Conservation (phyloP, 306 rosid species). For the Prunus salicina region DNA sequence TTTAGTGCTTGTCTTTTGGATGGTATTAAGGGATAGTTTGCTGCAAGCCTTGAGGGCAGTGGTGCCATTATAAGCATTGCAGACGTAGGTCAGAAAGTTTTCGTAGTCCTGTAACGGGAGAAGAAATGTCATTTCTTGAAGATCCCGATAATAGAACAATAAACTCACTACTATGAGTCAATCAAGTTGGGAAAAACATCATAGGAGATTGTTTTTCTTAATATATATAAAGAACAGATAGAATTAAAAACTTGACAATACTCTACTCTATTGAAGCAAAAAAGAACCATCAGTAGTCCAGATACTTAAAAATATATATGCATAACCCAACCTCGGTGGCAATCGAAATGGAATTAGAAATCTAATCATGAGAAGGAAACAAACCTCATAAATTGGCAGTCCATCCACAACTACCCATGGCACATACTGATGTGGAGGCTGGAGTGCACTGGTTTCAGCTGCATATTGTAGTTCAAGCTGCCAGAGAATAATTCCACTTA, state of each 20-base stretch:
- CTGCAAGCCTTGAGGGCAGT: conserved; percentile 40
- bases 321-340: background rate
- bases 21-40: conserved; percentile 29
- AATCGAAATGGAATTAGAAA: background rate
- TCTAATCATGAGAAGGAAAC: conserved; percentile 13
- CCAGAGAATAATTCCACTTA: conserved; percentile 17
- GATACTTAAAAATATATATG: background rate
- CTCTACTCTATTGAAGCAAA: background rate
- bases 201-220: background rate
- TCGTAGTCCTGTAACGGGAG: conserved; percentile 64
- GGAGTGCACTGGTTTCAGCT: conserved; percentile 59
- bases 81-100: conserved; percentile 61
- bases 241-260: background rate
- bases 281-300: background rate
- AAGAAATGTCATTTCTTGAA: conserved; percentile 4
- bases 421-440: conserved; percentile 81
- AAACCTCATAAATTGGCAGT: conserved; percentile 77
- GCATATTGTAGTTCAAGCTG: conserved; percentile 80
- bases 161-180: background rate
- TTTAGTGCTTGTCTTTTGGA: conserved; percentile 20
- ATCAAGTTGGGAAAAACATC: background rate
- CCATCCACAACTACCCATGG: conserved; percentile 96
- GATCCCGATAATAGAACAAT: background rate
- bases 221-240: background rate
- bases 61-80: conserved; percentile 68